Base-by-base conservation (phyloP, 2,329 filamentous ascomycete genomes). In the Colletotrichum magnum region DNA sequence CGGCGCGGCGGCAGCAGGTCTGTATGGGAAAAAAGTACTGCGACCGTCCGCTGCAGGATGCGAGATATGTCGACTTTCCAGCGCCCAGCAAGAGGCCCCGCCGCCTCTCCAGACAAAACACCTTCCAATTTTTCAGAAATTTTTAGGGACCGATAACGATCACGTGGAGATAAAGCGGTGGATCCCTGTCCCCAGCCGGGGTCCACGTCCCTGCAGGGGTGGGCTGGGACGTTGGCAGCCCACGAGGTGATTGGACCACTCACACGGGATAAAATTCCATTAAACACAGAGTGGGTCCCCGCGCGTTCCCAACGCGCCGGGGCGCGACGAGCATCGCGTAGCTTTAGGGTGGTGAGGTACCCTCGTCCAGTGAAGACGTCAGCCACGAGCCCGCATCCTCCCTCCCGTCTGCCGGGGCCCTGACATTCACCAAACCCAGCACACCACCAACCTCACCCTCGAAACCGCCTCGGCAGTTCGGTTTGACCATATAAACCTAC, bases 291-390 rank as follows among this genome's bases (percentile, higher is more conserved):
- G 41, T 26, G 54, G 36, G 36, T 26, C 36, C 7, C 52, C 12
- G n/a, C 61, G 61, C 61, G 61, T 59, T 26, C 13, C 7, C 24
- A 28, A 57, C 64, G 61, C 64, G 56, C 54, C 9, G 41, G 43
- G 39, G 51, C 58, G 64, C 66, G 65, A 65, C 65, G 41, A 10
- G n/a, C 45, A 64, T 68, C 65, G 65, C 65, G 60, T 68, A 64
- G 18, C n/a, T 39, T 50, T 13, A 28, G 60, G 32, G 59, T 68
- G 28, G 59, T 48, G 26, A 50, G 41, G 53, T 28, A 51, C 52
- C 18, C 53, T 68, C 39, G 52, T 64, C 50, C 50, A 32, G 28
- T 47, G 50, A 53, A 53, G 54, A 69, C 63, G 67, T 69, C 63
- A 69, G 67, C 58, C 66, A 50, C 32, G 36, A 48, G 64, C 26